These are phyloP conservation scores for Boletales sp. DNA, from an alignment of 768 basidiomycete genomes.

Conservation along the genomic window DNA sequence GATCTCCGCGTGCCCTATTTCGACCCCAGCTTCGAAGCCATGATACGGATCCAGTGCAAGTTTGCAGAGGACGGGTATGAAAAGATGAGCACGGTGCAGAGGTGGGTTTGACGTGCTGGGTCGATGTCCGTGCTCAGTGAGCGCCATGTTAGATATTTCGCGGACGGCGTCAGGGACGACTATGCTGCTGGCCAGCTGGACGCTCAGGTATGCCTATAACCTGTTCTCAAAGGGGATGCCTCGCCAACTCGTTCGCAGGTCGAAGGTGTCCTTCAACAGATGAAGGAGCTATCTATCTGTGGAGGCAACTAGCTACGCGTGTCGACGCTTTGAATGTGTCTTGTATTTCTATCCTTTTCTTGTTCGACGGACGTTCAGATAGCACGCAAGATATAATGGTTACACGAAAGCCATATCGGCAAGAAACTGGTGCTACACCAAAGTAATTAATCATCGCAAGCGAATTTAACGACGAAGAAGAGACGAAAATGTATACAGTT, in stretches of 20 bases:
- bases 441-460: conserved; percentile 12
- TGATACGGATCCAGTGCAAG: conserved; percentile 97
- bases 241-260: conserved; percentile 46
- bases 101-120: conserved; percentile 42
- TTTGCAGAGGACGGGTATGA: conserved; percentile 99
- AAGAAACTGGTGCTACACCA: conserved; percentile 18
- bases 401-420: conserved; percentile 13
- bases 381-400: conserved; percentile 2
- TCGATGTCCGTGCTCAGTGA: background rate
- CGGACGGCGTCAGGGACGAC: conserved; percentile 87
- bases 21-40: conserved; percentile 97
- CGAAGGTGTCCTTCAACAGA: conserved; percentile 95
- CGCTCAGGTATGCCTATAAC: conserved; percentile 59
- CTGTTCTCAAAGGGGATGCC: background rate
- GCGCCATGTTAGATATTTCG: conserved; percentile 64
- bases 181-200: conserved; percentile 97
- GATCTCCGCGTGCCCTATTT: conserved; percentile 97
- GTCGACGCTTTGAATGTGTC: background rate
- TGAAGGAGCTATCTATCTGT: conserved; percentile 94
- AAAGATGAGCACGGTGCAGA: conserved; percentile 90
- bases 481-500: conserved; percentile 19
- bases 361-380: background rate
- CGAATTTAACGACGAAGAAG: background rate
- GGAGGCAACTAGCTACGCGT: conserved; percentile 45
- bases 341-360: conserved; percentile 8